A percentile compares a stretch with the other conserved stretches of the same genome.
phyloP scores from a whole-genome alignment of 768 basidiomycete species.

The Rhizopogon rudus region DNA sequence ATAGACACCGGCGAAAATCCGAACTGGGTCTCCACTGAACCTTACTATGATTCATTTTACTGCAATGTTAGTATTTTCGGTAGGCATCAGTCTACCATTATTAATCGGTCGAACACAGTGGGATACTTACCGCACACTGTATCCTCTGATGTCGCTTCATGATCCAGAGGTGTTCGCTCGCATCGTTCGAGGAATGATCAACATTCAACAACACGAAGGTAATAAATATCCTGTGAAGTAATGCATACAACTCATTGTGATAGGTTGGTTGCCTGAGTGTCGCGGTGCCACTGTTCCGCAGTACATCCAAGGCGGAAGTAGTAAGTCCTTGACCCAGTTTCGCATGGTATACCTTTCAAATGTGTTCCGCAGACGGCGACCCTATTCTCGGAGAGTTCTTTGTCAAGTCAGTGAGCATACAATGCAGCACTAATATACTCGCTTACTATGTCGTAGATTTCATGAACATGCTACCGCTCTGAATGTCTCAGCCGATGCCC shows the following conservation, averaged over 20 bases:
- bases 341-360: neutral
- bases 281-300: constrained; percentile 49
- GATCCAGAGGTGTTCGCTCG: constrained; percentile 54
- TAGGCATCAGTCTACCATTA: neutral
- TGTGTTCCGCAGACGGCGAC: constrained; percentile 44
- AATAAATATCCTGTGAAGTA: neutral
- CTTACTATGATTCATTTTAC: constrained; percentile 64
- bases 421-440: neutral
- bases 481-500: constrained; percentile 41
- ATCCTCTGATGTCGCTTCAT: constrained; percentile 58
- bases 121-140: constrained; percentile 63
- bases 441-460: constrained; percentile 33
- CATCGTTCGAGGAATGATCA: constrained; percentile 61
- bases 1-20: constrained; percentile 62
- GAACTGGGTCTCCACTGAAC: constrained; percentile 57
- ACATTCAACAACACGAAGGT: constrained; percentile 66
- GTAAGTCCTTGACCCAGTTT: constrained; percentile 31
- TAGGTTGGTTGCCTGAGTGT: constrained; percentile 67
- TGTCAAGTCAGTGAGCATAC: constrained; percentile 41
- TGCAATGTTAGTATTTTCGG: constrained; percentile 46
- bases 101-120: constrained; percentile 31
- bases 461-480: constrained; percentile 42
- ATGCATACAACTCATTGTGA: neutral
- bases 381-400: constrained; percentile 63
- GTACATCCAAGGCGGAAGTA: constrained; percentile 57